phyloP scores from a whole-genome alignment of 1,139 yeast genomes.

The Pneumocystis oryctolagi region DNA sequence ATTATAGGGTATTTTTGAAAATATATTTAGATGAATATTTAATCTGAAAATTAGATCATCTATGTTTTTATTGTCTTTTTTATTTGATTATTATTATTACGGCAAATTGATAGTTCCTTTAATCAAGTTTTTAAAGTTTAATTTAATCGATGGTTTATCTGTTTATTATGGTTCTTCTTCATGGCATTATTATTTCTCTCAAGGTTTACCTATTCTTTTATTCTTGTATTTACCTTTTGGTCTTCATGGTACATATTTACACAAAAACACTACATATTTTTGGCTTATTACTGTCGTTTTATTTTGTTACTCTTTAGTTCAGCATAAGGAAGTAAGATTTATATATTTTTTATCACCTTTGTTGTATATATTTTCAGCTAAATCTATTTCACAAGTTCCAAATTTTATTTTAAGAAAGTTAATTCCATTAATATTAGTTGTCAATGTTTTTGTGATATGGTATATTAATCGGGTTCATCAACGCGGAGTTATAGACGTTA shows the following conservation, averaged over 20 bases:
- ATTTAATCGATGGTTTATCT: conserved; percentile 56
- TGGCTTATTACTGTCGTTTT: conserved; percentile 32
- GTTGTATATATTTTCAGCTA: conserved; percentile 32
- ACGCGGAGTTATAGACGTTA: conserved; percentile 64
- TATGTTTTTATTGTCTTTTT: conserved; percentile 27
- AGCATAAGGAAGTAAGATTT: conserved; percentile 85
- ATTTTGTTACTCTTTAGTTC: conserved; percentile 43
- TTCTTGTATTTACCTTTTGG: conserved; percentile 54
- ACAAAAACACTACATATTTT: conserved; percentile 19
- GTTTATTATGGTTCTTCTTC: conserved; percentile 76
- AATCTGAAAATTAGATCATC: conserved; percentile 19
- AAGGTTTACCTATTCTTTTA: conserved; percentile 65
- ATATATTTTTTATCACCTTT: conserved; percentile 77
- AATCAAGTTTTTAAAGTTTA: conserved; percentile 57
- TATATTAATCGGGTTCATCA: conserved; percentile 60
- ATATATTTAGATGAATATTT: conserved; percentile 16
- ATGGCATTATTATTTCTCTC: conserved; percentile 70
- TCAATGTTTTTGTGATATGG: conserved; percentile 34
- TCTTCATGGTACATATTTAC: conserved; percentile 28
- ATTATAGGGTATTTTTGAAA: conserved; percentile 13
- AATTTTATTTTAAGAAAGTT: neutral
- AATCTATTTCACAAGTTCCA: conserved; percentile 10
- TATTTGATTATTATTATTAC: conserved; percentile 50
- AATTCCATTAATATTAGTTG: conserved; percentile 12
- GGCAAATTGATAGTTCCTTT: conserved; percentile 46